Evolutionary conservation across 1,284 basidiomycete genomes (phyloP).

Genomic region (Apiotrichum veenhuisii): DNA sequence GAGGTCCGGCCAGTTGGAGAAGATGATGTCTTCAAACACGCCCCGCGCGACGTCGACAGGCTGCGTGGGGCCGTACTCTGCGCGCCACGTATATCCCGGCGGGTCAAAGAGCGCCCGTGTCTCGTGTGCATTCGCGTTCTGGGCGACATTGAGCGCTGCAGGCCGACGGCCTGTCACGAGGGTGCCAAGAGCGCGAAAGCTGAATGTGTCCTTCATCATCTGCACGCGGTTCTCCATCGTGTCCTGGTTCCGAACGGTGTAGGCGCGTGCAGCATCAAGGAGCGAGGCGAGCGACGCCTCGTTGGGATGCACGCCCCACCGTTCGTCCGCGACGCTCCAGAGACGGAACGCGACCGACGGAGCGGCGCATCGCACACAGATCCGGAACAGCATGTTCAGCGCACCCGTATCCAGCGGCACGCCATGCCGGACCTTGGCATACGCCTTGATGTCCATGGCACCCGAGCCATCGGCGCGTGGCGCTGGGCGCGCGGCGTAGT

Average conservation of each 20-base stretch:
- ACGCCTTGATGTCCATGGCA: background rate
- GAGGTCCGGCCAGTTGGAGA: slow-evolving; percentile 39
- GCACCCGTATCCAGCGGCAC: slow-evolving; percentile 29
- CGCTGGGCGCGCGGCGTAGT: slow-evolving; percentile 4
- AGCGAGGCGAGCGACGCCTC: slow-evolving; percentile 29
- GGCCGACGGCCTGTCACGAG: background rate
- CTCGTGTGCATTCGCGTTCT: background rate
- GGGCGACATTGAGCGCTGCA: background rate
- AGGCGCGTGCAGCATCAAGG: slow-evolving; percentile 27
- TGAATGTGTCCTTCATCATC: slow-evolving; percentile 25
- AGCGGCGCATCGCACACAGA: slow-evolving; percentile 15
- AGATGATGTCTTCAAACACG: slow-evolving; percentile 33
- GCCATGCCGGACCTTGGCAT: background rate
- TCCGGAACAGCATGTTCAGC: slow-evolving; percentile 33
- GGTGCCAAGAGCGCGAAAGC: background rate
- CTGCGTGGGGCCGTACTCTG: slow-evolving; percentile 14
- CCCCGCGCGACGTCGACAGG: slow-evolving; percentile 10
- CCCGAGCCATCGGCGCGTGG: background rate
- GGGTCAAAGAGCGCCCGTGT: slow-evolving; percentile 7
- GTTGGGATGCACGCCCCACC: slow-evolving; percentile 38
- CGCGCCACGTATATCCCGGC: slow-evolving; percentile 17
- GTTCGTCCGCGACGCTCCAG: slow-evolving; percentile 30
- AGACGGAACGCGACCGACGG: slow-evolving; percentile 36
- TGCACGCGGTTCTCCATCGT: slow-evolving; percentile 22
- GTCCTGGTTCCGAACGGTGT: slow-evolving; percentile 12